Evolutionary conservation across 805 yeast species (phyloP).

Genomic region (Debaryomyces maramus): DNA sequence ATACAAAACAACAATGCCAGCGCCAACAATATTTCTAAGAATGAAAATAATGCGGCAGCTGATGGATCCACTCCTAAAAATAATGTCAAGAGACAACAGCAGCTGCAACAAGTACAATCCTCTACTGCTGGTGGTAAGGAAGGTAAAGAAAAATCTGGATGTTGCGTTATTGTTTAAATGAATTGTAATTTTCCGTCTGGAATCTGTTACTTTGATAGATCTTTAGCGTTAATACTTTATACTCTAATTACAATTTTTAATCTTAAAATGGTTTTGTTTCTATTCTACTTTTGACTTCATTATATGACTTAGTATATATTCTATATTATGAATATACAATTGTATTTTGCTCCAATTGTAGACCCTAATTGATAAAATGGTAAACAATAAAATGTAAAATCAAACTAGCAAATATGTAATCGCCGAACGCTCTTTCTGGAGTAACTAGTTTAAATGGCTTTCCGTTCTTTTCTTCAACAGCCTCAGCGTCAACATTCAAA

Average conservation of each 20-base stretch:
- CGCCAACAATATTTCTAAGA: neutral
- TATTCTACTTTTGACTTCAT: no score
- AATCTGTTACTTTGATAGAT: no score
- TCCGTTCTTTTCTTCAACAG: constrained; percentile 3
- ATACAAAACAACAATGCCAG: neutral
- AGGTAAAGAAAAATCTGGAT: constrained; percentile 34
- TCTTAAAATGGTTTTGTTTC: no score
- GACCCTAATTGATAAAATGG: constrained; percentile 78
- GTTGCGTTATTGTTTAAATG: constrained; percentile 35
- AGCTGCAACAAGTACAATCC: constrained; percentile 10
- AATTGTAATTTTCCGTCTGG: no score
- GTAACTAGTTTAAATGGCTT: constrained; percentile 16
- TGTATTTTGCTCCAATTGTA: neutral
- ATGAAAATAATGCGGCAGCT: neutral
- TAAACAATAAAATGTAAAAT: constrained; percentile 83
- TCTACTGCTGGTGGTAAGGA: constrained; percentile 13
- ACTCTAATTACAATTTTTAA: no score
- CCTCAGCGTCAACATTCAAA: constrained; percentile 6
- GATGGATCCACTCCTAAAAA: neutral
- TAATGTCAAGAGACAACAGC: constrained; percentile 1
- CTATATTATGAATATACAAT: neutral
- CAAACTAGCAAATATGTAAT: constrained; percentile 83
- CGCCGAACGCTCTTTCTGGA: constrained; percentile 74
- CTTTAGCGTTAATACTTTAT: no score
- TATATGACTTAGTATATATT: neutral